These are phyloP conservation scores for Wickerhamomyces sp. DNA, from an alignment of 1,139 yeast genomes.

Conservation along the genomic window DNA sequence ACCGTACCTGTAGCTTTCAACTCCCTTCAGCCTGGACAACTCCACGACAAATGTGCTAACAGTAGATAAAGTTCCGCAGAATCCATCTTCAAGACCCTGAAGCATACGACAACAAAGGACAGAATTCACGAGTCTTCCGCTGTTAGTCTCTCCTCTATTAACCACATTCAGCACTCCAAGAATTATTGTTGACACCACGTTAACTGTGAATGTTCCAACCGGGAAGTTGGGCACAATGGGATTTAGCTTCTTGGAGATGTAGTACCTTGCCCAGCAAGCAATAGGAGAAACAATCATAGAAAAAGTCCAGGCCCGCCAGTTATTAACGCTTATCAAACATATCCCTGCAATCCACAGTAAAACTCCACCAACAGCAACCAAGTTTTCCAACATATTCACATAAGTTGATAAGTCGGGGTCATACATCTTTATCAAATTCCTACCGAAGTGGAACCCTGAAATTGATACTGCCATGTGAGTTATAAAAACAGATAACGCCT, in stretches of 20 bases:
- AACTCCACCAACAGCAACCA: constrained; percentile 31
- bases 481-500: constrained; percentile 38
- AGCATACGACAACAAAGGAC: constrained; percentile 46
- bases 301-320: constrained; percentile 65
- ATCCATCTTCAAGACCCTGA: constrained; percentile 60
- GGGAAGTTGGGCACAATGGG: constrained; percentile 43
- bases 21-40: constrained; percentile 35
- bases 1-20: constrained; percentile 35
- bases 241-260: constrained; percentile 48
- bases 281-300: constrained; percentile 56
- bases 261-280: constrained; percentile 59
- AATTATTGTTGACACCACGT: constrained; percentile 52
- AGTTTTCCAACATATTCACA: constrained; percentile 12
- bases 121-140: constrained; percentile 29
- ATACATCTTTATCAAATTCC: constrained; percentile 28
- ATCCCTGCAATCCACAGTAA: constrained; percentile 38
- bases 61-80: constrained; percentile 75
- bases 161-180: constrained; percentile 53
- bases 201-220: constrained; percentile 71
- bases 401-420: constrained; percentile 23
- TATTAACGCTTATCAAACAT: constrained; percentile 36
- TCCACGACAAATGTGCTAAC: constrained; percentile 75
- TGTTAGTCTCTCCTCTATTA: constrained; percentile 36
- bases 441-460: constrained; percentile 40
- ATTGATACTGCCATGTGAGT: constrained; percentile 37